Conservation (phyloP, 1,284 basidiomycete genomes). For the Naganishia sp. region DNA sequence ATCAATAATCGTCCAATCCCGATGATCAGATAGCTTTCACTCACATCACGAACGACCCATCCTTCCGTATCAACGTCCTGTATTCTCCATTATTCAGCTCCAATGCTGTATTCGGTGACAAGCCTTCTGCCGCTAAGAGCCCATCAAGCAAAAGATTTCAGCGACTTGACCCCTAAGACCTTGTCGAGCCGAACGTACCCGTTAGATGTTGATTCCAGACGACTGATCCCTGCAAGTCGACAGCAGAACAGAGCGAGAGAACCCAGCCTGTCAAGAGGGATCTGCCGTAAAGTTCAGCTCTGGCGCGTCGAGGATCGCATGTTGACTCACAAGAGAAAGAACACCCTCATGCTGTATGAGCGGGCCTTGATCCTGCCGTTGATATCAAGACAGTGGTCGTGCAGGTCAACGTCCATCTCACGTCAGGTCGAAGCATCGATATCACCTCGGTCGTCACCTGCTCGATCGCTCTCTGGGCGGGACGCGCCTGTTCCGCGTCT, state of each 20-base stretch:
- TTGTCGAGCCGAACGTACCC: not conserved
- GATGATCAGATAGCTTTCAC: slow-evolving; percentile 11
- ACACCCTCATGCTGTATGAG: not conserved
- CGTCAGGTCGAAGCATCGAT: not conserved
- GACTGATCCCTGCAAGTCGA: slow-evolving; percentile 12
- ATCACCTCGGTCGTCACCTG: not conserved
- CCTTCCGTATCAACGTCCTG: slow-evolving; percentile 39
- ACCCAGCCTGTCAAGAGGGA: slow-evolving; percentile 2
- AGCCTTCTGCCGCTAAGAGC: slow-evolving; percentile 19
- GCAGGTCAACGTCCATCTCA: not conserved
- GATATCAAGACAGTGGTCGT: not conserved
- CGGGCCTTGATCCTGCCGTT: not conserved
- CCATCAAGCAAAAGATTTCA: not conserved
- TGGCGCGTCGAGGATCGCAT: not conserved
- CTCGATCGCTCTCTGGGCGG: not conserved
- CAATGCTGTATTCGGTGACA: slow-evolving; percentile 40
- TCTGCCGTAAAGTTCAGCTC: not conserved
- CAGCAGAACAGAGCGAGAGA: slow-evolving; percentile 4
- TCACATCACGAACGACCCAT: slow-evolving; percentile 46
- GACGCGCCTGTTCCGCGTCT: not conserved
- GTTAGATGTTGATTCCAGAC: slow-evolving; percentile 16
- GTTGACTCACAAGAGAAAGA: not conserved
- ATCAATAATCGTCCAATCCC: not conserved
- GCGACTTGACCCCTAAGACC: too few species aligned
- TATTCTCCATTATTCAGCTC: slow-evolving; percentile 40